Conservation (phyloP, 495 filamentous ascomycete genomes). For the Hypomontagnella monticulosa region DNA sequence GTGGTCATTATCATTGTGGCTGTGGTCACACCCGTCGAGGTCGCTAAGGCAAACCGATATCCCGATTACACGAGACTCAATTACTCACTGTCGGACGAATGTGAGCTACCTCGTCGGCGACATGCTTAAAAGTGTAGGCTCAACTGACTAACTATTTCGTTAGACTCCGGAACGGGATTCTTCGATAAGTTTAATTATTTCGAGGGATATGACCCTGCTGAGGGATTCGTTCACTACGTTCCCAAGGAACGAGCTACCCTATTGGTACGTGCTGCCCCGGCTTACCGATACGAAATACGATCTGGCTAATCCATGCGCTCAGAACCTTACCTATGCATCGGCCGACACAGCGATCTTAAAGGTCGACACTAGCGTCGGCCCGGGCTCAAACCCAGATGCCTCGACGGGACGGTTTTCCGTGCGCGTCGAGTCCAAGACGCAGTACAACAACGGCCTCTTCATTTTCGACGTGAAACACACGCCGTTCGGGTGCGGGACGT, state of each 20-base stretch:
- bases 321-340: conserved; percentile 66
- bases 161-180: conserved; percentile 58
- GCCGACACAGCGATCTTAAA: conserved; percentile 53
- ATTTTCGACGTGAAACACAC: conserved; percentile 69
- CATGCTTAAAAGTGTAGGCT: neutral
- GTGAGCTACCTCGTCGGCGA: conserved; percentile 31
- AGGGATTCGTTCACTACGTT: conserved; percentile 58
- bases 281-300: conserved; percentile 52
- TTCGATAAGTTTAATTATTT: conserved; percentile 65
- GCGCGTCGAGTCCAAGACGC: conserved; percentile 62
- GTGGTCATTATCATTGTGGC: conserved; percentile 54
- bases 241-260: conserved; percentile 36
- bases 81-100: conserved; percentile 50
- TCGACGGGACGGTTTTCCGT: conserved; percentile 64
- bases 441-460: conserved; percentile 66
- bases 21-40: conserved; percentile 63
- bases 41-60: conserved; percentile 57
- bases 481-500: conserved; percentile 66
- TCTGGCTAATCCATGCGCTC: conserved; percentile 48
- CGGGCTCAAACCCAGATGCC: conserved; percentile 41
- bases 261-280: conserved; percentile 36
- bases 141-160: conserved; percentile 15
- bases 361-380: conserved; percentile 56
- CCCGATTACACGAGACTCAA: conserved; percentile 51
- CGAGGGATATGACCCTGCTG: conserved; percentile 47